Conservation (phyloP, 495 filamentous ascomycete species). For the Neurospora sp. region DNA sequence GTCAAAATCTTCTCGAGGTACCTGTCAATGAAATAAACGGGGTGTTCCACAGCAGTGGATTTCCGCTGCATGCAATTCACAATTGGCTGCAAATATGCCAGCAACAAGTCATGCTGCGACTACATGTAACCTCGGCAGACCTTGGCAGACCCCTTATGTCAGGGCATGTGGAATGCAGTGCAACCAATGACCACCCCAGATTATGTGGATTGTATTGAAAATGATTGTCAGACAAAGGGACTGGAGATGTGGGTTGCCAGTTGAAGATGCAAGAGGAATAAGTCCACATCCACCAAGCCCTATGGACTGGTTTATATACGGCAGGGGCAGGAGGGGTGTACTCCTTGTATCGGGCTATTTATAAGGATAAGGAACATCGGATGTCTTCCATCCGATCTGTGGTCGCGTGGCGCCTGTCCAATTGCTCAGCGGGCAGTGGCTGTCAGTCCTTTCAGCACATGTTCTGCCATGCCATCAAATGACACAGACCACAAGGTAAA, state of each 20-base stretch:
- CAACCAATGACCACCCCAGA: neutral
- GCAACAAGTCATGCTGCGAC: neutral
- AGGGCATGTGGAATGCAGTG: neutral
- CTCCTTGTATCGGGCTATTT: no score
- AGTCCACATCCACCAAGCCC: neutral
- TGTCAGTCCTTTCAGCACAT: neutral
- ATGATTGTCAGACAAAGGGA: neutral
- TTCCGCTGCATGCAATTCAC: neutral
- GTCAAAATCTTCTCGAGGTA: neutral
- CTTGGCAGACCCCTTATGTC: neutral
- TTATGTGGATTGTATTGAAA: neutral
- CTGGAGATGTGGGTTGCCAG: neutral
- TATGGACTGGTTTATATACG: neutral
- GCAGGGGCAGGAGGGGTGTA: neutral
- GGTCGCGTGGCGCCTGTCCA: no score
- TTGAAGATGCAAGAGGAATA: neutral
- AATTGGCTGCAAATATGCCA: neutral
- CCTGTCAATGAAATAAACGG: neutral
- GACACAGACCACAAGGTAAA: no score
- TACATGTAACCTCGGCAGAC: neutral
- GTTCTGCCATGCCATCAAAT: neutral
- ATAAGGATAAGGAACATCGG: neutral
- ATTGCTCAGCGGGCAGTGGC: neutral
- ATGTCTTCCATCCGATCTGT: no score
- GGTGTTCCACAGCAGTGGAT: neutral